A percentile compares a stretch with the other conserved stretches of the same genome.
Evolutionary conservation across 805 yeast species (phyloP).

Genomic region (Zygosaccharomyces gambellarensis): DNA sequence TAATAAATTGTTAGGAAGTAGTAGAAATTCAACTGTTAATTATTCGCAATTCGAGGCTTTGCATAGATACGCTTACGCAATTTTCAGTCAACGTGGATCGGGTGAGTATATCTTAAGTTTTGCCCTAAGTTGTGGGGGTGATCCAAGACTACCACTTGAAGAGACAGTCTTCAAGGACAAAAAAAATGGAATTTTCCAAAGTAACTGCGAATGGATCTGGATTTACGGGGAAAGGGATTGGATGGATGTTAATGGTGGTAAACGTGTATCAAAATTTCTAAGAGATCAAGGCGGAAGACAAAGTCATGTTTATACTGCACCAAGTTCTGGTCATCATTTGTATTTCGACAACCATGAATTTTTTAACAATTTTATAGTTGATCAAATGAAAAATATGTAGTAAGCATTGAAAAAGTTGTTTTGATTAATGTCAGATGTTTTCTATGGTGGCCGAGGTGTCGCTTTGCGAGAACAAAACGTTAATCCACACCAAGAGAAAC

Average conservation of each 20-base stretch:
- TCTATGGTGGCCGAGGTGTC: neutral
- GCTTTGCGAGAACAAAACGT: neutral
- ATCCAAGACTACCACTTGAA: constrained; percentile 70
- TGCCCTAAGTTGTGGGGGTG: constrained; percentile 85
- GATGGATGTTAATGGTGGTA: constrained; percentile 50
- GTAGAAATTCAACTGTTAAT: neutral
- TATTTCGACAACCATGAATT: constrained; percentile 58
- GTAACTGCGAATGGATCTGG: constrained; percentile 69
- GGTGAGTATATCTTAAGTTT: constrained; percentile 90
- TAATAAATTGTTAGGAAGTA: constrained; percentile 39
- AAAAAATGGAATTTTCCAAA: constrained; percentile 33
- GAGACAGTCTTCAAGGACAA: constrained; percentile 21
- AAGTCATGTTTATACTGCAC: constrained; percentile 40
- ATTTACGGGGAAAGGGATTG: constrained; percentile 77
- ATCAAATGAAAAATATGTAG: constrained; percentile 44
- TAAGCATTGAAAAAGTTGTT: neutral
- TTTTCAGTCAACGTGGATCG: constrained; percentile 81
- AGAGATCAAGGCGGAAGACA: constrained; percentile 16
- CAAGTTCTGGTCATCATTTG: constrained; percentile 71
- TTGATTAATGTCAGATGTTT: neutral
- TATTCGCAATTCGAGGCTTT: constrained; percentile 38
- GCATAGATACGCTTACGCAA: constrained; percentile 76
- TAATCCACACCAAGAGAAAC: neutral
- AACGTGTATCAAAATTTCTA: constrained; percentile 30
- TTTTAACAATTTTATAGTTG: constrained; percentile 48